Evolutionary conservation across 2,329 filamentous ascomycete genomes (phyloP).

Genomic region (Arthrobotrys musiformis): DNA sequence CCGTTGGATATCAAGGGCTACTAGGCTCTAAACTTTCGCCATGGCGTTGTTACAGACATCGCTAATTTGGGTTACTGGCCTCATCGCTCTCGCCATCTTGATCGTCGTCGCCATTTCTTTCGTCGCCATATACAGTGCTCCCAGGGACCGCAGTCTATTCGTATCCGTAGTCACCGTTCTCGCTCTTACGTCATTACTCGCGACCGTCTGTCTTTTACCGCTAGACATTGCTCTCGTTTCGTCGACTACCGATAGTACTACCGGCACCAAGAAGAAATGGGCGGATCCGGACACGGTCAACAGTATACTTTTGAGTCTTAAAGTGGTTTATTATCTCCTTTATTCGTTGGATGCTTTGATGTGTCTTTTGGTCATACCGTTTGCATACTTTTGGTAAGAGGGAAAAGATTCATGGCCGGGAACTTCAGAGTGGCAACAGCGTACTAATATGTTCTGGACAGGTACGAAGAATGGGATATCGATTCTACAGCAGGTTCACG

Average conservation of each 20-base stretch:
- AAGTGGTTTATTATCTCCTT: conserved; percentile 89
- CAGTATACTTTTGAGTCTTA: conserved; percentile 80
- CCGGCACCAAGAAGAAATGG: conserved; percentile 92
- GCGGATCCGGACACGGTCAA: conserved; percentile 83
- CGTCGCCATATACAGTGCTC: conserved; percentile 84
- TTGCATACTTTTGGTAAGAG: conserved; percentile 87
- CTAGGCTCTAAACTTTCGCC: conserved; percentile 56
- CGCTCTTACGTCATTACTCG: conserved; percentile 85
- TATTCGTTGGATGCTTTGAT: conserved; percentile 92
- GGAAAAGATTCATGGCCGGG: not conserved
- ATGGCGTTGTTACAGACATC: conserved; percentile 83
- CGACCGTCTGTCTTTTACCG: conserved; percentile 89
- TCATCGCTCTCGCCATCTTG: conserved; percentile 79
- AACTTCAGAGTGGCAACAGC: too few species aligned
- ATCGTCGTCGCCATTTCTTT: conserved; percentile 80
- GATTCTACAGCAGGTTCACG: conserved; percentile 75
- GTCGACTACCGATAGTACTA: conserved; percentile 78
- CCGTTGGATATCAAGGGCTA: not conserved
- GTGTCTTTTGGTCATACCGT: conserved; percentile 89
- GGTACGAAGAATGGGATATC: conserved; percentile 89
- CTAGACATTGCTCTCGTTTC: conserved; percentile 96
- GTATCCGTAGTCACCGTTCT: conserved; percentile 87
- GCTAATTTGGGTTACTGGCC: conserved; percentile 95
- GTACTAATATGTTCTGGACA: conserved; percentile 5
- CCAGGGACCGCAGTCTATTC: conserved; percentile 82